Evolutionary conservation across 352 stramenopile species (phyloP).

Genomic region (Phytophthora constricta): DNA sequence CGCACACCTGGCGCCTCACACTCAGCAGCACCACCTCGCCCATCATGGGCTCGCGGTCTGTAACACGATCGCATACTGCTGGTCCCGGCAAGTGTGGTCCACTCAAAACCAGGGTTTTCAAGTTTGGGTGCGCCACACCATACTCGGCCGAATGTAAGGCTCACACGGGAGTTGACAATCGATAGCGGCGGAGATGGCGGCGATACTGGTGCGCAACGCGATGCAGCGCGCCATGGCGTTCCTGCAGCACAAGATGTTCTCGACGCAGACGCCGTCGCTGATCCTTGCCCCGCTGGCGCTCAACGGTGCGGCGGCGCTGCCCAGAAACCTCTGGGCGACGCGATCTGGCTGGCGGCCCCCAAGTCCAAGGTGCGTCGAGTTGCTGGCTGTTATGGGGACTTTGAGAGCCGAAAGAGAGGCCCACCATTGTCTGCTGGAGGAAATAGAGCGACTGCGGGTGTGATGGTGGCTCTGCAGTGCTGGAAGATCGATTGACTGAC

Average conservation of each 20-base stretch:
- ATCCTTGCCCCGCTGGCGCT: constrained; percentile 34
- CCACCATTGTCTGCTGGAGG: no score
- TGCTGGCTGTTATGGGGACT: neutral
- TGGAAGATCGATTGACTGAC: constrained; percentile 7
- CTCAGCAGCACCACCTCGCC: constrained; percentile 25
- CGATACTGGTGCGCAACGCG: constrained; percentile 69
- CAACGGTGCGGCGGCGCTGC: constrained; percentile 39
- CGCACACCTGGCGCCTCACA: constrained; percentile 37
- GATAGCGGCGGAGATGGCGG: constrained; percentile 49
- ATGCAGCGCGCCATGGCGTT: constrained; percentile 72
- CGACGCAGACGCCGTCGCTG: constrained; percentile 42
- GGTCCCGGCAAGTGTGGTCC: no score
- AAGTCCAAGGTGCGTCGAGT: constrained; percentile 84
- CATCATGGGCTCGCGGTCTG: constrained; percentile 6
- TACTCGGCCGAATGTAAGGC: no score
- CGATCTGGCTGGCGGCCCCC: constrained; percentile 82
- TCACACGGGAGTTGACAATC: constrained; percentile 22
- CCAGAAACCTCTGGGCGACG: constrained; percentile 67
- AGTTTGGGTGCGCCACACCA: no score
- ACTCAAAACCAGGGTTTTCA: no score
- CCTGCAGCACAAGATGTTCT: constrained; percentile 62
- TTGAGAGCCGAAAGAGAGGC: no score
- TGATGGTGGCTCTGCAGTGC: no score
- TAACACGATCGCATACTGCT: constrained; percentile 2
- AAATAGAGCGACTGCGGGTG: neutral